Evolutionary conservation across 2,329 filamentous ascomycete species (phyloP).

Genomic region (Zymoseptoria passerinii): DNA sequence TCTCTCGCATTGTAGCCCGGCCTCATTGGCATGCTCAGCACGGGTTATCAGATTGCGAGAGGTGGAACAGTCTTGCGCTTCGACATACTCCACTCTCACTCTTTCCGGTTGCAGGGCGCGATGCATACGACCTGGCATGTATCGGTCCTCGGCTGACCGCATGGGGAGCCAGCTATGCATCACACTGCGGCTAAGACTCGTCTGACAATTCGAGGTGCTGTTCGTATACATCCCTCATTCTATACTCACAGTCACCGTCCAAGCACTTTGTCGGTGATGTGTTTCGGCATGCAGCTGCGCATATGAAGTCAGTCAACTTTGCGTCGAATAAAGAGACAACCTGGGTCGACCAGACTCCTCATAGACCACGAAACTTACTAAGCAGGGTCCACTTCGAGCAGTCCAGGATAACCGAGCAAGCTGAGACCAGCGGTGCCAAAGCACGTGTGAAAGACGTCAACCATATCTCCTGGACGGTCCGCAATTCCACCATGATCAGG

Average conservation of each 20-base stretch:
- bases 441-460: slow-evolving; percentile 92
- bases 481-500: slow-evolving; percentile 74
- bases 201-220: too few relatives aligned
- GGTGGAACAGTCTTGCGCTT: slow-evolving; percentile 23
- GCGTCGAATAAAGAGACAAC: neutral
- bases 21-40: slow-evolving; percentile 43
- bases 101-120: neutral
- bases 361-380: slow-evolving; percentile 51
- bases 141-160: too few relatives aligned
- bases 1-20: slow-evolving; percentile 65
- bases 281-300: slow-evolving; percentile 47
- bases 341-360: neutral
- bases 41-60: slow-evolving; percentile 67
- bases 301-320: slow-evolving; percentile 1
- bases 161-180: neutral
- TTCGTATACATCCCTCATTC: neutral
- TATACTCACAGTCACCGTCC: slow-evolving; percentile 22
- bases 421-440: slow-evolving; percentile 87
- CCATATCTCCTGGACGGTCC: slow-evolving; percentile 86
- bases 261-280: slow-evolving; percentile 54
- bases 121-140: neutral
- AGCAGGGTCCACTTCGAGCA: slow-evolving; percentile 75
- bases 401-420: slow-evolving; percentile 65
- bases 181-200: neutral
- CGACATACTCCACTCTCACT: neutral